These are phyloP conservation scores for Dactylellina haptotyla DNA, from an alignment of 2,329 filamentous ascomycete species.

Conservation along the genomic window DNA sequence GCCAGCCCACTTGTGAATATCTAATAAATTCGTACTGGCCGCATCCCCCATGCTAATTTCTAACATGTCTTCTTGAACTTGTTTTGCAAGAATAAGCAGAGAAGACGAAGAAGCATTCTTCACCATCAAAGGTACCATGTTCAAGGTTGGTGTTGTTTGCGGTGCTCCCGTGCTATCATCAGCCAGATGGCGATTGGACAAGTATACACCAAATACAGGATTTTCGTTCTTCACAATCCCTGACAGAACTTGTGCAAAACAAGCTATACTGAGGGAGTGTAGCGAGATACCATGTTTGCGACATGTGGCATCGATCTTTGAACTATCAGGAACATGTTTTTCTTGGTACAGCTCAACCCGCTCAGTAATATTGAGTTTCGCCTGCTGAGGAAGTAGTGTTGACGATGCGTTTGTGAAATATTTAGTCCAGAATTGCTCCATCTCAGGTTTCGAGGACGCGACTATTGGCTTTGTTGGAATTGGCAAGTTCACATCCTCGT, in stretches of 20 bases:
- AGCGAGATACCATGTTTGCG: constrained; percentile 70
- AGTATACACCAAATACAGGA: constrained; percentile 79
- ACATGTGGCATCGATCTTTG: constrained; percentile 63
- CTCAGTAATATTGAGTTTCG: constrained; percentile 38
- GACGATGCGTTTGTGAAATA: constrained; percentile 43
- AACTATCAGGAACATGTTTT: constrained; percentile 63
- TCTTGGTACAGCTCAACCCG: constrained; percentile 64
- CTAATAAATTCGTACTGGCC: constrained; percentile 72
- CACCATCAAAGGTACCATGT: constrained; percentile 78
- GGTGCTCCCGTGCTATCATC: constrained; percentile 58
- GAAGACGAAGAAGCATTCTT: constrained; percentile 57
- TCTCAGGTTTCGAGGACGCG: constrained; percentile 17
- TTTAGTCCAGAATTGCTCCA: constrained; percentile 34
- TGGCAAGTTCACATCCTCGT: constrained; percentile 1
- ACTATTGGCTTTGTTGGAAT: not conserved
- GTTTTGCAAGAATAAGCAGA: constrained; percentile 67
- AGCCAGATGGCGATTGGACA: constrained; percentile 73
- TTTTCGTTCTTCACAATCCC: constrained; percentile 58
- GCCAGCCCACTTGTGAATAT: constrained; percentile 80
- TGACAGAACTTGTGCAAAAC: constrained; percentile 67
- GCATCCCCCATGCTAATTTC: constrained; percentile 69
- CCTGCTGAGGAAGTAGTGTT: constrained; percentile 40
- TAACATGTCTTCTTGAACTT: constrained; percentile 75
- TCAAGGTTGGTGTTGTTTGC: constrained; percentile 74
- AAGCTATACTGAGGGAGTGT: constrained; percentile 80